Percentiles rank a stretch among this genome's conserved stretches.
Evolutionary conservation across 495 filamentous ascomycete genomes (phyloP).

Genomic region (Neurospora hispaniola): DNA sequence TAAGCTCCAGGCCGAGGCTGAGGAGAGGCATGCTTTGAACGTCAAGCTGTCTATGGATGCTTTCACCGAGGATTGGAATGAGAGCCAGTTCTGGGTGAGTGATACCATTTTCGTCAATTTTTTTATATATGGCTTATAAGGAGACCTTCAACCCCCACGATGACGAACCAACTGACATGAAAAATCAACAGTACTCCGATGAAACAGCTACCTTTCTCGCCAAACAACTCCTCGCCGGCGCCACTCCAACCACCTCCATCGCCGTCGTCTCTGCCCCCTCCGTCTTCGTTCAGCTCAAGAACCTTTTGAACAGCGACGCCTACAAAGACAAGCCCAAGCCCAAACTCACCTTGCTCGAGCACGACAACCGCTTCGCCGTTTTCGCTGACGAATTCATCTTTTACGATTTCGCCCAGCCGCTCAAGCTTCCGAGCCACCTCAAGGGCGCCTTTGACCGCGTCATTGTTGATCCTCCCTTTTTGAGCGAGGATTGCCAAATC

Average conservation of each 20-base stretch:
- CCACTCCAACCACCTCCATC: conserved; percentile 41
- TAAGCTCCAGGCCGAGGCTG: conserved; percentile 41
- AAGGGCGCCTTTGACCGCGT: conserved; percentile 56
- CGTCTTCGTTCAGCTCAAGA: conserved; percentile 65
- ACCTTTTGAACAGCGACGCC: conserved; percentile 36
- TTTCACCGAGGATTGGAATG: conserved; percentile 74
- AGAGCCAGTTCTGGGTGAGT: conserved; percentile 67
- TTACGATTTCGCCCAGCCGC: conserved; percentile 62
- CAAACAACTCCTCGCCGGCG: conserved; percentile 47
- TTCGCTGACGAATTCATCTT: conserved; percentile 54
- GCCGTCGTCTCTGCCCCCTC: conserved; percentile 65
- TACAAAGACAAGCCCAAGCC: conserved; percentile 31
- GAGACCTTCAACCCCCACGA: neutral
- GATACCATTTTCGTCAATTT: neutral
- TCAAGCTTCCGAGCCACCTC: conserved; percentile 48
- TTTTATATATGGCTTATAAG: neutral
- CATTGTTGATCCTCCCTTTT: conserved; percentile 67
- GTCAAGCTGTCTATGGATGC: conserved; percentile 51
- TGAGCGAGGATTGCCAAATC: conserved; percentile 71
- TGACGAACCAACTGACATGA: neutral
- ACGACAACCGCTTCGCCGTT: conserved; percentile 58
- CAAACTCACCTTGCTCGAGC: conserved; percentile 54
- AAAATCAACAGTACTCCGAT: conserved; percentile 50
- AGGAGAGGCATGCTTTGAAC: conserved; percentile 24
- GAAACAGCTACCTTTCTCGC: conserved; percentile 54